Base-by-base conservation (phyloP, 805 yeast species). In the Sungouiozyma ichnusensis region DNA sequence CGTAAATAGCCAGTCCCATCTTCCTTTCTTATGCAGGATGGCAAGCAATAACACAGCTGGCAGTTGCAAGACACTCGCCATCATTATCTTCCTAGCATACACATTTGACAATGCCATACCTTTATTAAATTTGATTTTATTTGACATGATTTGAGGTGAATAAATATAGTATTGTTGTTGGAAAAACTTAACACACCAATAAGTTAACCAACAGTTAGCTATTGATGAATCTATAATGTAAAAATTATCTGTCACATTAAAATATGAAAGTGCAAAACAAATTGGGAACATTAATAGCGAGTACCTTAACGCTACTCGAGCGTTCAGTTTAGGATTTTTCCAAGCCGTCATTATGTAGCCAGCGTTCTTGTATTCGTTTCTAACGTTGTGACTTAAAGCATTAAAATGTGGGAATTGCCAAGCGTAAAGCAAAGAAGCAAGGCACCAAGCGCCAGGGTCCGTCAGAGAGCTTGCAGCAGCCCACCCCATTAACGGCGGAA, bases 351-450 rank as follows among this genome's bases (percentile, higher is more conserved):
- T 92, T n/a, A 86, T 87, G 62, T 92, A 92, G 0, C 98, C 98
- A 0, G 98, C 98, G 38, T 72, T 70, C 53, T 82, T 80, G 59
- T 92, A 92, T 57, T 92, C 97, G 42, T 79, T 80, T 39, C 87
- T 81, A 45, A 92, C 79, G 51, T 81, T 81, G 63, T 88, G 96
- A 40, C 94, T 81, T 38, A 92, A 72, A 0, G 97, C 76, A 65
- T 90, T 92, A 68, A 92, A 92, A 61, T 92, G 98, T 2, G 98
- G 98, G 62, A 92, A 92, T 63, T 92, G 98, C 98, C 98, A 92
- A 5, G 97, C 95, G 57, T 84, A 92, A 33, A 92, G 66, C 40
- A 92, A 65, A 0, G 82, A 85, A 1, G 97, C 97, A 18, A 92
- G 67, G 56, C 88, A 78, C 97, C 97, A 90, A 3, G 94, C 94